phyloP scores from a whole-genome alignment of 495 filamentous ascomycete species.

The Entonaema liquescens region DNA sequence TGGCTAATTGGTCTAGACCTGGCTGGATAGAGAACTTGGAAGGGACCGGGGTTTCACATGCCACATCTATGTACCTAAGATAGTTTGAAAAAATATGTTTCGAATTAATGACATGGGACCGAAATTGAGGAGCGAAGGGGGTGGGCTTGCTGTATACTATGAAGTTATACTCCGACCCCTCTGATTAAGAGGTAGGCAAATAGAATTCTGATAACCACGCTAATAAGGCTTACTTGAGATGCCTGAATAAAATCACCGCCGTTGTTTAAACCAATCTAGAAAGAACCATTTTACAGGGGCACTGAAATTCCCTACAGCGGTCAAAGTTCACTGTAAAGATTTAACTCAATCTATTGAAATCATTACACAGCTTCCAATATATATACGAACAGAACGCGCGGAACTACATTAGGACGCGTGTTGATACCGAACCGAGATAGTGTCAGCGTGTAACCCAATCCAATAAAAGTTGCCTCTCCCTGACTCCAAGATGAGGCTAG shows the following conservation, averaged over 20 bases:
- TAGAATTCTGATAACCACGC: no score
- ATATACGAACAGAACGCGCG: slow-evolving; percentile 37
- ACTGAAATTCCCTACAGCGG: not conserved
- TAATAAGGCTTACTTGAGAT: no score
- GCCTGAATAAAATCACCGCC: no score
- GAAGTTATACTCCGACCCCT: not conserved
- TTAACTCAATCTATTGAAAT: slow-evolving; percentile 38
- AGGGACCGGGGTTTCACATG: not conserved
- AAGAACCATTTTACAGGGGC: not conserved
- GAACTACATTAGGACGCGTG: slow-evolving; percentile 25
- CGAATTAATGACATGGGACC: not conserved
- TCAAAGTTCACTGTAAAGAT: not conserved
- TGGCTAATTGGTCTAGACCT: not conserved
- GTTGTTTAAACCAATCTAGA: no score
- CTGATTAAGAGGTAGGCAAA: no score
- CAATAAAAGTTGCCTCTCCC: slow-evolving; percentile 35
- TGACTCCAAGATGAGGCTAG: slow-evolving; percentile 38
- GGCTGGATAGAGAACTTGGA: not conserved
- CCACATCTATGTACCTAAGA: not conserved
- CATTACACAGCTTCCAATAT: slow-evolving; percentile 39
- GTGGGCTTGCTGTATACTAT: not conserved
- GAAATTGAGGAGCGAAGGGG: not conserved
- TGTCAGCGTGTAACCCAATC: slow-evolving; percentile 29
- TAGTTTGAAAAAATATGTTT: not conserved
- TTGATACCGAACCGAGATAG: slow-evolving; percentile 31